Evolutionary conservation across 2,329 filamentous ascomycete genomes (phyloP), one percentile per base, ranked within the genome.

Genomic region (Phyllosticta ampelicida): DNA sequence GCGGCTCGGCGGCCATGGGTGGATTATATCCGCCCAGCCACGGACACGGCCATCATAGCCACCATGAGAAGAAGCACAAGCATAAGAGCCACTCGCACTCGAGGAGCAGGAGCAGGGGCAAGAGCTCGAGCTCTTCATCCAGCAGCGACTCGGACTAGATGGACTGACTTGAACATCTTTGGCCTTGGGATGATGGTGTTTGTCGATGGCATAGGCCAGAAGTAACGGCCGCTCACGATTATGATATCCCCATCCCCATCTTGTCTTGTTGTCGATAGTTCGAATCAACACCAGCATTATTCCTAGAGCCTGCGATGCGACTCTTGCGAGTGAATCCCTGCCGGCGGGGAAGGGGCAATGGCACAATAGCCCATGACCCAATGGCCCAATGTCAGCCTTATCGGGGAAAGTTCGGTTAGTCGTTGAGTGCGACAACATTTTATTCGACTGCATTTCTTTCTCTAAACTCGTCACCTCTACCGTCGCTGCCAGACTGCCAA

Each of bases 91-190:
- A 26, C 23, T 44, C 36, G 6, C 53, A 51, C 13, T 69, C 67
- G 56, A 65, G 60, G 59, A 71, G 70, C 63, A 65, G 70, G 51
- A 64, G 68, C 21, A 62, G 62, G 21, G 57, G 50, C 26, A 68
- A 67, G 59, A 66, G 63, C 36, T 61, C 56, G 44, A 69, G 68
- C 61, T 66, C 64, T 53, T 68, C 65, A 18, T 70, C 66, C 10
- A 68, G 68, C 18, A 72, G 69, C 57, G 68, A 71, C 58, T 72
- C 70, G 8, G 70, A 73, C 60, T 73, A 65, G 56, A 44, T 30
- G 2, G 16, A 26, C 16, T 55, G 23, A 11, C 9, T 51, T 48
- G 18, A 4, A 28, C 20, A 19, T 3, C 23, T 26, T 48, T 54
- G 8, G 56, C 20, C 13, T 16, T 26, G 16, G 9, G 10, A 57